These are phyloP conservation scores for Gastrolobium villosum DNA, from an alignment of 306 rosid species.

Conservation along the genomic window DNA sequence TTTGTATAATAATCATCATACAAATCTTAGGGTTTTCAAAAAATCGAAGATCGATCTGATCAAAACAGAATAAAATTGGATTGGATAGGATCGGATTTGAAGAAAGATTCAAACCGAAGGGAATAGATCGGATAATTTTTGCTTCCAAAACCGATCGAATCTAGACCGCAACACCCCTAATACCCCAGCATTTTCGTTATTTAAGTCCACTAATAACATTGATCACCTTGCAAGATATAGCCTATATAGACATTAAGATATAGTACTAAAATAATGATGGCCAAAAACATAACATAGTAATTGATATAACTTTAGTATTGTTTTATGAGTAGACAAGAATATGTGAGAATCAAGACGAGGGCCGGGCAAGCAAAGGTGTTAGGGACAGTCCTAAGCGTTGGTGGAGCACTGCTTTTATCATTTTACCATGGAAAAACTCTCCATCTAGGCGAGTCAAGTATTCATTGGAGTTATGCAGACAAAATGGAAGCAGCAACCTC, in stretches of 20 bases:
- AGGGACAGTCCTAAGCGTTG: constrained; percentile 74
- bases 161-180: no score
- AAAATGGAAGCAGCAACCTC: constrained; percentile 46
- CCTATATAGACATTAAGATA: background rate
- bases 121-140: no score
- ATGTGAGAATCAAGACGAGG: constrained; percentile 57
- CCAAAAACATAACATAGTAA: background rate
- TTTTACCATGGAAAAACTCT: constrained; percentile 76
- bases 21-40: no score
- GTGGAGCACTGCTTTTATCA: constrained; percentile 80
- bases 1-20: no score
- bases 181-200: background rate
- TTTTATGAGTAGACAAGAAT: constrained; percentile 66
- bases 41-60: no score
- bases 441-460: constrained; percentile 55
- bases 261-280: background rate
- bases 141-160: no score
- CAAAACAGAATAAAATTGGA: no score
- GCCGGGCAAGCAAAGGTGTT: constrained; percentile 64
- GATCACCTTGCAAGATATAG: background rate
- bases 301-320: background rate
- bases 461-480: constrained; percentile 75
- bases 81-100: no score
- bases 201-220: background rate
- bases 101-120: no score